A percentile compares a stretch with the other conserved stretches of the same genome.
Evolutionary conservation across 257 asterid species (phyloP).

Genomic region (Orobanche coerulescens): DNA sequence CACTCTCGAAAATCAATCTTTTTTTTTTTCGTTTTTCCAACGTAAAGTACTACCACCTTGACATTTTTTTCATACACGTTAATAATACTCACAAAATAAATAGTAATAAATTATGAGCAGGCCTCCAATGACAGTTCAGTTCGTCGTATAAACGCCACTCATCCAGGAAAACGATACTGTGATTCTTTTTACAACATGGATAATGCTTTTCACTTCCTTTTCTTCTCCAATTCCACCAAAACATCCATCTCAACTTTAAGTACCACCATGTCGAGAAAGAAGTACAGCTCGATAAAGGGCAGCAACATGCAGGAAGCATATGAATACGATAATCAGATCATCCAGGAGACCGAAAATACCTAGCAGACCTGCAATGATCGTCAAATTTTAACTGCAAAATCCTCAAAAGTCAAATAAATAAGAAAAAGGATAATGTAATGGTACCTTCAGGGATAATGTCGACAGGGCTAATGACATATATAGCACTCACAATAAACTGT

Average conservation of each 20-base stretch:
- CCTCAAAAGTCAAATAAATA: neutral
- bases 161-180: neutral
- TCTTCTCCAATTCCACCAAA: constrained; percentile 2
- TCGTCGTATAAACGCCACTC: too few species aligned
- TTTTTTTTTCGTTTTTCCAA: too few species aligned
- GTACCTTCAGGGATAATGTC: constrained; percentile 50
- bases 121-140: neutral
- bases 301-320: constrained; percentile 81
- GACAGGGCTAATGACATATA: constrained; percentile 45
- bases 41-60: too few species aligned
- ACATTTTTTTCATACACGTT: neutral
- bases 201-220: neutral
- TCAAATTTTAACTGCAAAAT: neutral
- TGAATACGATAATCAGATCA: constrained; percentile 58
- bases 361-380: constrained; percentile 37
- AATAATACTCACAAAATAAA: neutral
- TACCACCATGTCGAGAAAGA: constrained; percentile 68
- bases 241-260: constrained; percentile 23
- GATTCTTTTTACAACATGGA: neutral
- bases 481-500: constrained; percentile 32
- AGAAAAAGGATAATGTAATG: neutral
- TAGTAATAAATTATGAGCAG: neutral
- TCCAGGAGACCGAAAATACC: constrained; percentile 82
- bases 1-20: too few species aligned
- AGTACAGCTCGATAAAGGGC: constrained; percentile 92